Base-by-base conservation (phyloP, 768 basidiomycete species). In the Hortiboletus campestris region DNA sequence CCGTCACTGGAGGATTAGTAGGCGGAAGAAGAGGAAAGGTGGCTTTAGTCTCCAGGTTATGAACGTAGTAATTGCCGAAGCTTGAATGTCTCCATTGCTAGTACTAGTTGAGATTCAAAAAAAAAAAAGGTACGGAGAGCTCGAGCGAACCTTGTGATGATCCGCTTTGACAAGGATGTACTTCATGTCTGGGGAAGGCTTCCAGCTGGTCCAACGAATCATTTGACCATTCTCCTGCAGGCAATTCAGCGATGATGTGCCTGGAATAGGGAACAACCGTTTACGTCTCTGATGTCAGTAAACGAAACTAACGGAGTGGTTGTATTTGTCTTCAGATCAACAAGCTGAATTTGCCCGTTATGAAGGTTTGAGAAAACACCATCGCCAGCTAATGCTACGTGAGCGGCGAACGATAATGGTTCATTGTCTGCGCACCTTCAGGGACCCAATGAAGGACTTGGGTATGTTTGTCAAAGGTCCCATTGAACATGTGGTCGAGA, bases 81-180 rank as follows among this genome's bases (percentile, higher is more conserved):
- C 84, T 85, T 7, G 94, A 97, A 71, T 88, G 81, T 44, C 97
- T 85, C 97, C 97, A 99, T 86, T 95, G 91, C 88, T 94, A 59
- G 34, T 38, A 14, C n/a, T 41, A 10, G 29, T 63, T 51, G 50
- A 66, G 46, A 56, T 34, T 29, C 14, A 2, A 20, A 5, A 25
- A 32, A 53, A 51, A 32, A 17, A 41, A 2, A n/a, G n/a, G n/a
- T n/a, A 44, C 28, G 20, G 7, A 42, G 28, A 49, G 13, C 6
- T 28, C 32, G 19, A 36, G 59, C 69, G 49, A 56, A 86, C 93
- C 80, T 97, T 95, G 53, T 73, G 72, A 62, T 83, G 73, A 66
- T 91, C 78, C 0, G 91, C 76, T 67, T 91, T 87, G 49, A 99
- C 74, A 19, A 98, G 81, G 47, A 98, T 79, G 72, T 91, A 89